A percentile compares a stretch with the other conserved stretches of the same genome.
Conservation (phyloP, 2,329 filamentous ascomycete genomes). For the Knufia fluminis region DNA sequence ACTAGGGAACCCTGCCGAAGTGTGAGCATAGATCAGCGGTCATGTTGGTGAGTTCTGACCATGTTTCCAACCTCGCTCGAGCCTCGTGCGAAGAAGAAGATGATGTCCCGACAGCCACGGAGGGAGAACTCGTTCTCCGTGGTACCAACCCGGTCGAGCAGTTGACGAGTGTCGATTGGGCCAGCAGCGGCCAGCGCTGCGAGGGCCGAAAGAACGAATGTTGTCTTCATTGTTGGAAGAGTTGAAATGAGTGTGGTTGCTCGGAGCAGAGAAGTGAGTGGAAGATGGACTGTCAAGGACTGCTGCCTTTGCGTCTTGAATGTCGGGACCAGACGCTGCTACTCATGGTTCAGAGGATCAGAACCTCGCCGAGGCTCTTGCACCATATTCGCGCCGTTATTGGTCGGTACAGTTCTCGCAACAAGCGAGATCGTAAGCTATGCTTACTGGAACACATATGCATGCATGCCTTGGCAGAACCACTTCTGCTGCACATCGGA, state of each 20-base stretch:
- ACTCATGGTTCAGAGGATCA: no score
- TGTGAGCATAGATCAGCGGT: not conserved
- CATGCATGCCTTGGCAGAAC: no score
- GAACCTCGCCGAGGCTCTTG: no score
- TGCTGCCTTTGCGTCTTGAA: not conserved
- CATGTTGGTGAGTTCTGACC: constrained; percentile 23
- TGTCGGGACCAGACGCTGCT: no score
- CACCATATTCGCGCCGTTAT: no score
- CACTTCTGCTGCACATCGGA: no score
- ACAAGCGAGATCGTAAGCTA: no score
- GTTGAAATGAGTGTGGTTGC: not conserved
- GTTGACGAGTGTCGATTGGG: constrained; percentile 1
- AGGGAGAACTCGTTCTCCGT: constrained; percentile 32
- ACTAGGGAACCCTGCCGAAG: constrained; percentile 25
- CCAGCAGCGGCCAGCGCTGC: not conserved
- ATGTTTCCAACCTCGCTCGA: constrained; percentile 43
- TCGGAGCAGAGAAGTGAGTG: not conserved
- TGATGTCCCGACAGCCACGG: constrained; percentile 33
- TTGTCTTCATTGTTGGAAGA: not conserved
- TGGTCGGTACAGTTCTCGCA: no score
- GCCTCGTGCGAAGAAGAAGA: constrained; percentile 42
- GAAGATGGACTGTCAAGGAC: not conserved
- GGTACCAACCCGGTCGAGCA: constrained; percentile 8
- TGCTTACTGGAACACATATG: no score
- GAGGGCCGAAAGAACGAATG: not conserved